Percentiles rank a stretch among this genome's conserved stretches.
Evolutionary conservation across 352 stramenopile species (phyloP).

Genomic region (Pythium brassicae): DNA sequence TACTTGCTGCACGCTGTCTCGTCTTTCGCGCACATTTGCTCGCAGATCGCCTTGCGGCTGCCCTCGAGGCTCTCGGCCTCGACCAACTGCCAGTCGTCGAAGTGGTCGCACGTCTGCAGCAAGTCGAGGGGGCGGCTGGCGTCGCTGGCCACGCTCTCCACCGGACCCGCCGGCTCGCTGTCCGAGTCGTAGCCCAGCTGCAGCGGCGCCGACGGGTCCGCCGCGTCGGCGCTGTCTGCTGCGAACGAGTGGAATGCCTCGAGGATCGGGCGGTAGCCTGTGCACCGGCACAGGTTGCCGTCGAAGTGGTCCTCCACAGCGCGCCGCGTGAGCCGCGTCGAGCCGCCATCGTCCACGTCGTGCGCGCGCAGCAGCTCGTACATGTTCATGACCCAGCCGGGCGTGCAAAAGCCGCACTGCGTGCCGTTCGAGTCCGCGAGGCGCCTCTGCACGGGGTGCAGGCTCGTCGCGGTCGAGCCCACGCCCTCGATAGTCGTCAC

Average conservation of each 20-base stretch:
- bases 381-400: conserved; percentile 81
- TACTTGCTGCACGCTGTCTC: conserved; percentile 14
- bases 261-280: conserved; percentile 77
- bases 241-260: conserved; percentile 21
- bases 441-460: conserved; percentile 82
- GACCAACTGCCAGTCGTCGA: conserved; percentile 28
- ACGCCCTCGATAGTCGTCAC: conserved; percentile 87
- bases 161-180: not conserved
- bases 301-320: conserved; percentile 93
- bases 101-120: conserved; percentile 19
- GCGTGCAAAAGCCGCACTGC: conserved; percentile 93
- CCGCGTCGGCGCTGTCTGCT: not conserved
- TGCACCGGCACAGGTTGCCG: conserved; percentile 96
- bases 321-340: conserved; percentile 57
- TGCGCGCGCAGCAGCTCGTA: conserved; percentile 75
- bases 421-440: conserved; percentile 91
- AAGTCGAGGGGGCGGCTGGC: conserved; percentile 2
- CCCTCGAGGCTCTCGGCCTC: conserved; percentile 14
- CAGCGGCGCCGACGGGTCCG: not conserved
- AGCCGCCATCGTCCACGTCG: conserved; percentile 24
- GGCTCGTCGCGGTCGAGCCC: conserved; percentile 25
- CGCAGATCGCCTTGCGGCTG: conserved; percentile 19
- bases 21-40: conserved; percentile 16
- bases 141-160: not conserved
- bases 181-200: conserved; percentile 8